Evolutionary conservation across 2,329 filamentous ascomycete species (phyloP).

Genomic region (Trichoderma harzianum): DNA sequence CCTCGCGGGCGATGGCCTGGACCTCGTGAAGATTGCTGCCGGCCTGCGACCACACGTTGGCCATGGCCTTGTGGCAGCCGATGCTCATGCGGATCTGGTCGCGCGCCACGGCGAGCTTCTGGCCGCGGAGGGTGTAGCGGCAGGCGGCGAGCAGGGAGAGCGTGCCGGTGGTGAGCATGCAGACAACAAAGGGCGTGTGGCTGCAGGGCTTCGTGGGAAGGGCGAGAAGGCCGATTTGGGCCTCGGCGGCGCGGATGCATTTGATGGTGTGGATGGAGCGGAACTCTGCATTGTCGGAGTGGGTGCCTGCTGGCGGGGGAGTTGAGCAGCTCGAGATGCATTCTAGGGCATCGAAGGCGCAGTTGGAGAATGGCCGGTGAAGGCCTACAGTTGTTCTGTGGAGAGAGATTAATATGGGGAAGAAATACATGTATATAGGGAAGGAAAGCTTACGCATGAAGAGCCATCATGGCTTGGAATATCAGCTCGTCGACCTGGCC

Average conservation of each 20-base stretch:
- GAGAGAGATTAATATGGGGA: not conserved
- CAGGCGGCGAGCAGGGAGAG: slow-evolving; percentile 38
- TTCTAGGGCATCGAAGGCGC: slow-evolving; percentile 38
- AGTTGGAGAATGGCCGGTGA: slow-evolving; percentile 39
- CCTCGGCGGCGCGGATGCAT: slow-evolving; percentile 36
- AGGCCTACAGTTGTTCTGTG: slow-evolving; percentile 32
- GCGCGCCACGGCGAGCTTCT: slow-evolving; percentile 35
- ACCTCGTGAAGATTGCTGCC: slow-evolving; percentile 38
- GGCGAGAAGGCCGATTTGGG: slow-evolving; percentile 37
- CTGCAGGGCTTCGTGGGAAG: slow-evolving; percentile 33
- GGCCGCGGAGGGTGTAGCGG: slow-evolving; percentile 31
- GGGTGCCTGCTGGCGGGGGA: slow-evolving; percentile 19
- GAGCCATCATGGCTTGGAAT: slow-evolving; percentile 77
- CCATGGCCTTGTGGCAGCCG: slow-evolving; percentile 38
- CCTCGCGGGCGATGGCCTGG: slow-evolving; percentile 37
- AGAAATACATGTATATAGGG: too few relatives aligned
- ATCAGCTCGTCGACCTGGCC: slow-evolving; percentile 66
- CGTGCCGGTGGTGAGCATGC: slow-evolving; percentile 39
- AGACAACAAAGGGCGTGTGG: slow-evolving; percentile 40
- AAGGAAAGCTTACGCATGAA: slow-evolving; percentile 41
- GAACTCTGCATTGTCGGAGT: slow-evolving; percentile 22
- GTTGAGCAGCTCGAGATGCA: slow-evolving; percentile 37
- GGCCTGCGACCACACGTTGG: slow-evolving; percentile 36
- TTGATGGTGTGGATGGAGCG: slow-evolving; percentile 39
- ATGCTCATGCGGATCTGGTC: slow-evolving; percentile 41